Evolutionary conservation across 2,329 filamentous ascomycete genomes (phyloP).

Genomic region (Clonostachys rosea): DNA sequence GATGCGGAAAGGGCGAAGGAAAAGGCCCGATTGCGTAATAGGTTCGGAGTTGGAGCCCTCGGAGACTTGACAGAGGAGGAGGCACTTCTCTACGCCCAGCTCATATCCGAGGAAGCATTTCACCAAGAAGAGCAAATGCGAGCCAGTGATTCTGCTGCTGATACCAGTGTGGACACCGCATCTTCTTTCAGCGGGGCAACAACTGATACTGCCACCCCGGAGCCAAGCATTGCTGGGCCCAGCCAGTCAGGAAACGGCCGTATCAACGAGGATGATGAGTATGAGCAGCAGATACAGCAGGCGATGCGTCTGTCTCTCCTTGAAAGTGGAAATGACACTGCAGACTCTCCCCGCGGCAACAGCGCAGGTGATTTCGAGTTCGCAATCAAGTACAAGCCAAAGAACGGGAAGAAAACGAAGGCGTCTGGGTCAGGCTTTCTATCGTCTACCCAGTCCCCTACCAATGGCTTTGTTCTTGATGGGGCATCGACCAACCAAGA

Average conservation of each 20-base stretch:
- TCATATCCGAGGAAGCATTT: constrained; percentile 60
- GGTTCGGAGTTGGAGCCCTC: constrained; percentile 77
- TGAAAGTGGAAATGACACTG: constrained; percentile 45
- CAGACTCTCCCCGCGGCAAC: constrained; percentile 36
- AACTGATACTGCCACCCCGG: constrained; percentile 47
- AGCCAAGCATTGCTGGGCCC: constrained; percentile 42
- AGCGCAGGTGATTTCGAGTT: constrained; percentile 46
- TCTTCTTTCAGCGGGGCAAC: constrained; percentile 35
- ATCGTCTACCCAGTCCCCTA: constrained; percentile 26
- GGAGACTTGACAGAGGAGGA: constrained; percentile 63
- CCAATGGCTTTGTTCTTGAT: constrained; percentile 18
- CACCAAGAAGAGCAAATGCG: constrained; percentile 52
- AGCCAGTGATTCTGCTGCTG: constrained; percentile 38
- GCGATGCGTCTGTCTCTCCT: constrained; percentile 58
- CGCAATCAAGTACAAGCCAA: constrained; percentile 41
- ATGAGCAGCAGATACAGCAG: constrained; percentile 57
- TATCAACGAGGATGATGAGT: constrained; percentile 41
- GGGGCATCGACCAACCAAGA: neutral
- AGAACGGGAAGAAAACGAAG: constrained; percentile 32
- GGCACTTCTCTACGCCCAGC: constrained; percentile 58
- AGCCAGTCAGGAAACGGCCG: constrained; percentile 20
- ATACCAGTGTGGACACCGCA: constrained; percentile 35
- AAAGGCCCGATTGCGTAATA: constrained; percentile 63
- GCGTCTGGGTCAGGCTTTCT: constrained; percentile 16
- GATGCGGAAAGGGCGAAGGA: constrained; percentile 63